These are phyloP conservation scores for Acanthamoeba triangularis DNA, from an alignment of 208 protist genomes.

Conservation along the genomic window DNA sequence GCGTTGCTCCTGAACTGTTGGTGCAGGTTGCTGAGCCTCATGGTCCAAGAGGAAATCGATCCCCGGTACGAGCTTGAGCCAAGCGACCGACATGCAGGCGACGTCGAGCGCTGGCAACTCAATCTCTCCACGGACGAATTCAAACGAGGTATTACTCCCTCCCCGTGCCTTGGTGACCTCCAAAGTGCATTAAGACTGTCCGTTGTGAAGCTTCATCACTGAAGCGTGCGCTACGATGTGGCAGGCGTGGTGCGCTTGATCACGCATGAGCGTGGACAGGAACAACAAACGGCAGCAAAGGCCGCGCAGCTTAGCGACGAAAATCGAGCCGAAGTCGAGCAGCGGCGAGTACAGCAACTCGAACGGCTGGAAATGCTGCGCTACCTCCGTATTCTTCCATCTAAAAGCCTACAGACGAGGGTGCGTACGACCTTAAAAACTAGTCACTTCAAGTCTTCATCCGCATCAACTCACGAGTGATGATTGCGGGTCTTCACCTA, in stretches of 20 bases:
- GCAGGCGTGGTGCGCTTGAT: slow-evolving; percentile 47
- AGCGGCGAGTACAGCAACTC: slow-evolving; percentile 5
- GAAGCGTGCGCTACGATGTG: not conserved
- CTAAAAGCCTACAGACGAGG: slow-evolving; percentile 13
- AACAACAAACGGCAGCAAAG: not conserved
- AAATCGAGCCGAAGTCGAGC: not conserved
- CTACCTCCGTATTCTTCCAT: not conserved
- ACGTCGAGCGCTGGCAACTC: slow-evolving; percentile 40
- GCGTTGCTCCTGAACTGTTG: not conserved
- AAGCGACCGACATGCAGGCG: not conserved
- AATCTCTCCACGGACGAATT: slow-evolving; percentile 66
- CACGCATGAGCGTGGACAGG: not conserved
- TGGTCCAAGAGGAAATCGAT: slow-evolving; percentile 59
- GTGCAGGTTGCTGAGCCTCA: slow-evolving; percentile 32
- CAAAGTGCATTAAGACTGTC: too few relatives aligned
- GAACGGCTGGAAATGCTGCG: not conserved
- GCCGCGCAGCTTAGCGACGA: not conserved
- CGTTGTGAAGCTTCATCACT: not conserved
- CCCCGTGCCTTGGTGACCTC: not conserved
- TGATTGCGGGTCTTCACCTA: not conserved
- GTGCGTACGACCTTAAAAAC: not conserved
- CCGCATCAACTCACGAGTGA: too few relatives aligned
- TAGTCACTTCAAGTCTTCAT: too few relatives aligned
- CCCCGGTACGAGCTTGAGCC: not conserved
- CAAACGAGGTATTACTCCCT: not conserved